A percentile compares a stretch with the other conserved stretches of the same genome.
These are phyloP conservation scores for Yarrowia divulgata DNA, from an alignment of 805 yeast species.

Conservation along the genomic window DNA sequence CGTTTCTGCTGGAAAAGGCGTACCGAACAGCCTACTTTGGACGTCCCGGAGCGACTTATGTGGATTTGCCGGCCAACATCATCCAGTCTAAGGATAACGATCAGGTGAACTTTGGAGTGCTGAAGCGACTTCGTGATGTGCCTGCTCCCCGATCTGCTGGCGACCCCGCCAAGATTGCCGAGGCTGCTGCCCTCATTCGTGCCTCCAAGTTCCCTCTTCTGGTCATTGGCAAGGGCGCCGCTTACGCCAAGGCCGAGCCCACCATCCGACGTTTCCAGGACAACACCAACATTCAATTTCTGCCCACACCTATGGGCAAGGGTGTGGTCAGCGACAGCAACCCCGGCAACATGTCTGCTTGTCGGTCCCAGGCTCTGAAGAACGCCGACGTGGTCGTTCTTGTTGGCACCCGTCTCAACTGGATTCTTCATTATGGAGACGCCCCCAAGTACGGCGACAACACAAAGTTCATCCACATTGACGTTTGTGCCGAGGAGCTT, in stretches of 20 bases:
- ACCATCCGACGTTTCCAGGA: slow-evolving; percentile 55
- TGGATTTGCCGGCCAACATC: slow-evolving; percentile 70
- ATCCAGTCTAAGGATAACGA: slow-evolving; percentile 52
- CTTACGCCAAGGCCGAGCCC: slow-evolving; percentile 55
- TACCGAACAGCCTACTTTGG: slow-evolving; percentile 58
- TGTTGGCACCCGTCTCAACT: slow-evolving; percentile 72
- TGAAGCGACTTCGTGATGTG: slow-evolving; percentile 15
- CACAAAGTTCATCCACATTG: slow-evolving; percentile 65
- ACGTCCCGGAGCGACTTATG: slow-evolving; percentile 65
- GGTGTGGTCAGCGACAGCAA: slow-evolving; percentile 66
- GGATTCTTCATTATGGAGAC: slow-evolving; percentile 75
- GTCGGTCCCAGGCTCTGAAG: slow-evolving; percentile 65
- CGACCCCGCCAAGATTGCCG: slow-evolving; percentile 50
- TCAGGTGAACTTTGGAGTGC: slow-evolving; percentile 38
- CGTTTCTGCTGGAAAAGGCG: slow-evolving; percentile 56
- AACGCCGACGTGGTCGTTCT: slow-evolving; percentile 65
- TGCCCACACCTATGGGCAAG: slow-evolving; percentile 83
- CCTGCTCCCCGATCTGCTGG: slow-evolving; percentile 53
- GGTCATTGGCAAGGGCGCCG: slow-evolving; percentile 72
- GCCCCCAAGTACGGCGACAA: slow-evolving; percentile 58
- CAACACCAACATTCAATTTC: slow-evolving; percentile 58
- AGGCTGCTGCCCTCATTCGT: slow-evolving; percentile 52
- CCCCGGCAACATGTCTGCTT: slow-evolving; percentile 52
- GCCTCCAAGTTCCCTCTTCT: slow-evolving; percentile 59
- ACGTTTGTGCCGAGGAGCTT: slow-evolving; percentile 60